Percentiles rank a stretch among this genome's conserved stretches.
phyloP scores from a whole-genome alignment of 805 yeast species.

The Candida easanensis region DNA sequence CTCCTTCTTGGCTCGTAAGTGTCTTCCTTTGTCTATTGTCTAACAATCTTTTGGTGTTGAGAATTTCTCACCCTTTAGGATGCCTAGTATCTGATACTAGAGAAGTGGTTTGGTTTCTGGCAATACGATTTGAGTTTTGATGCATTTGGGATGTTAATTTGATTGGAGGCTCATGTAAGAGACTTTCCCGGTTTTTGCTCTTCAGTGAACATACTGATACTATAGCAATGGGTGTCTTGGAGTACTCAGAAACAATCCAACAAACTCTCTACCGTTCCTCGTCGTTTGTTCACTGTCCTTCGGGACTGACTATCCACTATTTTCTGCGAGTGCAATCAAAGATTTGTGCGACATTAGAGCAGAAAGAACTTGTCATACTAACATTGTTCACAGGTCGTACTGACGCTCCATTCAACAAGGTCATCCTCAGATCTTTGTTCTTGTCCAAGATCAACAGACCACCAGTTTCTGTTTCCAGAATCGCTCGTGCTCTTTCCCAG shows the following conservation, averaged over 20 bases:
- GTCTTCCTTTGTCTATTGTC: conserved; percentile 10
- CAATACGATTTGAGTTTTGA: conserved; percentile 7
- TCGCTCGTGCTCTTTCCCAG: conserved; percentile 78
- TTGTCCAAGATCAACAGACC: conserved; percentile 99
- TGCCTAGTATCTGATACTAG: too few species aligned
- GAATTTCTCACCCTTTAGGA: background rate
- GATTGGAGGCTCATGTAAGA: background rate
- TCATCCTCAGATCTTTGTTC: conserved; percentile 90
- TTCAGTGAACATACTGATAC: conserved; percentile 26
- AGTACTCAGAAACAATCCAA: too few species aligned
- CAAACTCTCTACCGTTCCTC: conserved; percentile 6
- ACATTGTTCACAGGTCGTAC: conserved; percentile 77
- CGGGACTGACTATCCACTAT: conserved; percentile 1
- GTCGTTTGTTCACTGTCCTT: background rate
- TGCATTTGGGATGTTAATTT: conserved; percentile 1
- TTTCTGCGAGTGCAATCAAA: conserved; percentile 39
- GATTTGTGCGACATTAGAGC: conserved; percentile 45
- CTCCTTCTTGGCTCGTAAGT: conserved; percentile 99
- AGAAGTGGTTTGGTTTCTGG: conserved; percentile 7
- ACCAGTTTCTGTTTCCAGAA: conserved; percentile 95
- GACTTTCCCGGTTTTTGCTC: background rate
- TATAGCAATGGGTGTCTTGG: conserved; percentile 8
- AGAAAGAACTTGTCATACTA: conserved; percentile 38
- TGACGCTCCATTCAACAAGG: conserved; percentile 98
- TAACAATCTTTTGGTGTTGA: conserved; percentile 8